phyloP scores from a whole-genome alignment of 441 rosid species.

The Erodium chrysanthum region DNA sequence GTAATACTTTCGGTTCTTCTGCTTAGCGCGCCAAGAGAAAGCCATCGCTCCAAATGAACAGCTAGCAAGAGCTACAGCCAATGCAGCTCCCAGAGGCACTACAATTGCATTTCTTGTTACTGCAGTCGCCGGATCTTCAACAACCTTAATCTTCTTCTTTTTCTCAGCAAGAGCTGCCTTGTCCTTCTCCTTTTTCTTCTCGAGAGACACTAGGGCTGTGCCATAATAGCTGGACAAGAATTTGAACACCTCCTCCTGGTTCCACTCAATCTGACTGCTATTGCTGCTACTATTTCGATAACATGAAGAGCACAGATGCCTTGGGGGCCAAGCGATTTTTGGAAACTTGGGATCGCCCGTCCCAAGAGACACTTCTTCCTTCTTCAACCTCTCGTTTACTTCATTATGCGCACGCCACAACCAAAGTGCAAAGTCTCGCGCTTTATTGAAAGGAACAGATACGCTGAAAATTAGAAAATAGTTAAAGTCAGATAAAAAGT shows the following conservation, averaged over 20 bases:
- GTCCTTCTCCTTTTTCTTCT: conserved; percentile 33
- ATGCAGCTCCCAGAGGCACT: conserved; percentile 88
- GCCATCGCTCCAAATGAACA: conserved; percentile 96
- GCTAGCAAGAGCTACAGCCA: conserved; percentile 90
- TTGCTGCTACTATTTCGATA: conserved; percentile 31
- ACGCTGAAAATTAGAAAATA: conserved; percentile 38
- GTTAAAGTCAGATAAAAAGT: not conserved
- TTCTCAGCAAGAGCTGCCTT: conserved; percentile 31
- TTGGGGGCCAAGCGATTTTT: conserved; percentile 83
- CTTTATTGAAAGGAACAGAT: conserved; percentile 46
- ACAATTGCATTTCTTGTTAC: conserved; percentile 61
- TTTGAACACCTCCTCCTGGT: conserved; percentile 51
- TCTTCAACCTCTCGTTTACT: conserved; percentile 70
- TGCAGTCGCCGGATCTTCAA: conserved; percentile 41
- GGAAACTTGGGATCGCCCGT: conserved; percentile 87
- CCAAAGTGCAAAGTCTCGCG: conserved; percentile 80
- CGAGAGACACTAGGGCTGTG: conserved; percentile 41
- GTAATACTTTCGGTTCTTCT: conserved; percentile 90
- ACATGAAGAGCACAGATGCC: conserved; percentile 73
- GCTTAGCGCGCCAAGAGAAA: conserved; percentile 93
- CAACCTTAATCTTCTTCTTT: conserved; percentile 25
- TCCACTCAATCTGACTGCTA: conserved; percentile 40
- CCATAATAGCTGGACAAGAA: conserved; percentile 69
- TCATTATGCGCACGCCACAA: conserved; percentile 80
- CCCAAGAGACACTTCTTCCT: conserved; percentile 64